phyloP scores from a whole-genome alignment of 2,329 filamentous ascomycete genomes.

The Cordyceps farinosa region DNA sequence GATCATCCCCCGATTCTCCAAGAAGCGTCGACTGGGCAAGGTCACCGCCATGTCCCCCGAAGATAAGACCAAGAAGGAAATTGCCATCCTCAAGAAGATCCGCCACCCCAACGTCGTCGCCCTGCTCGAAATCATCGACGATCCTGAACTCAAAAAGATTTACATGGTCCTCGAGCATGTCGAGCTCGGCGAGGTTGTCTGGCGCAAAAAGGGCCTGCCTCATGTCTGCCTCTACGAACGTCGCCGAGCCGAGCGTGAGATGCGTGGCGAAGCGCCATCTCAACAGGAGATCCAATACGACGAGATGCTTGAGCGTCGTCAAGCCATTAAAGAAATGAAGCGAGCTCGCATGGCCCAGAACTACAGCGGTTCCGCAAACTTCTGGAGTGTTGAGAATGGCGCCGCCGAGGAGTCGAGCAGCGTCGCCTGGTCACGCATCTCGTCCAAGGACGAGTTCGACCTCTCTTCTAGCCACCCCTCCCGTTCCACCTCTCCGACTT shows the following conservation, averaged over 20 bases:
- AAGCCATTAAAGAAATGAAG: conserved; percentile 55
- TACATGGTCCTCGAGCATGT: conserved; percentile 97
- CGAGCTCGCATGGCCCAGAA: conserved; percentile 48
- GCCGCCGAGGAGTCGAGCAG: conserved; percentile 51
- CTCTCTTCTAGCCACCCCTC: conserved; percentile 35
- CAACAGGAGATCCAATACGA: conserved; percentile 59
- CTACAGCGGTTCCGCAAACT: conserved; percentile 55
- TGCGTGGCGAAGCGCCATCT: conserved; percentile 55
- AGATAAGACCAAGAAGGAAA: conserved; percentile 89
- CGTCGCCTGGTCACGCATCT: conserved; percentile 39
- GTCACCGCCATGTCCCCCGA: conserved; percentile 62
- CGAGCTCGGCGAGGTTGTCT: conserved; percentile 88
- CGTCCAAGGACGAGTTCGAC: conserved; percentile 39
- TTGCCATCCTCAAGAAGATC: conserved; percentile 97
- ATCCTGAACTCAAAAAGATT: conserved; percentile 93
- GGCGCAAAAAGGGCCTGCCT: conserved; percentile 83
- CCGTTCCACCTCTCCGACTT: conserved; percentile 37
- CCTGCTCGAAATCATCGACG: conserved; percentile 93
- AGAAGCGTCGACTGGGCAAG: conserved; percentile 85
- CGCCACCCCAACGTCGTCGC: conserved; percentile 96
- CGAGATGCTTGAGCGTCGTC: conserved; percentile 56
- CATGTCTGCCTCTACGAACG: conserved; percentile 83
- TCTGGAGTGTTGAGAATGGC: conserved; percentile 84
- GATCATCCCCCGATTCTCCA: conserved; percentile 94
- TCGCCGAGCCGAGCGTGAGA: conserved; percentile 71